phyloP scores from a whole-genome alignment of 2,329 filamentous ascomycete species.

The Decorospora gaudefroyi region DNA sequence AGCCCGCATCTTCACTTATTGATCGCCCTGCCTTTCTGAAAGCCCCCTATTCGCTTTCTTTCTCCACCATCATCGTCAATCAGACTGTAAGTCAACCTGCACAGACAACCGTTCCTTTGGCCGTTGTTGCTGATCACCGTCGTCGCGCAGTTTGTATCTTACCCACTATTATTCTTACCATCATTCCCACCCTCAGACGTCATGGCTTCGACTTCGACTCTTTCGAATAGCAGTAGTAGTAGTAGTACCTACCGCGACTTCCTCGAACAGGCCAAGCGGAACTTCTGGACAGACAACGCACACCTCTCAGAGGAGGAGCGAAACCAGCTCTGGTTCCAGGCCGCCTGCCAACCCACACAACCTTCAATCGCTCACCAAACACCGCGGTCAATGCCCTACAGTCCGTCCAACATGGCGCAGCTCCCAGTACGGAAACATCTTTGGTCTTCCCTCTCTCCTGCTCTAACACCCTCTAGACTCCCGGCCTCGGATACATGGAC shows the following conservation, averaged over 20 bases:
- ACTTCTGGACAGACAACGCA: constrained; percentile 43
- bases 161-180: constrained; percentile 11
- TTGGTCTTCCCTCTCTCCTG: constrained; percentile 32
- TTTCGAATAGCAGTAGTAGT: constrained; percentile 26
- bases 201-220: constrained; percentile 40
- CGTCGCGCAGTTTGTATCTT: constrained; percentile 26
- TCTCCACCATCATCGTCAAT: constrained; percentile 1
- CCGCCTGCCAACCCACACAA: constrained; percentile 26
- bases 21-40: constrained; percentile 34
- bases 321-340: constrained; percentile 43
- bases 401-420: constrained; percentile 28
- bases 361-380: constrained; percentile 35
- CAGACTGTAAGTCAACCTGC: constrained; percentile 25
- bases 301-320: constrained; percentile 44
- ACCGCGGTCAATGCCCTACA: constrained; percentile 43
- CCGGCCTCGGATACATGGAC: constrained; percentile 36
- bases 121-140: constrained; percentile 31
- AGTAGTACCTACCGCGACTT: constrained; percentile 29
- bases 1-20: constrained; percentile 30
- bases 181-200: constrained; percentile 9
- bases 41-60: constrained; percentile 17
- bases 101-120: constrained; percentile 12
- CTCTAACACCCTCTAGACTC: constrained; percentile 40
- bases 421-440: constrained; percentile 41
- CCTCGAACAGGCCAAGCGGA: constrained; percentile 45